Evolutionary conservation across 2,329 filamentous ascomycete genomes (phyloP), one percentile per base, ranked within the genome.

Genomic region (Zalaria sp.): DNA sequence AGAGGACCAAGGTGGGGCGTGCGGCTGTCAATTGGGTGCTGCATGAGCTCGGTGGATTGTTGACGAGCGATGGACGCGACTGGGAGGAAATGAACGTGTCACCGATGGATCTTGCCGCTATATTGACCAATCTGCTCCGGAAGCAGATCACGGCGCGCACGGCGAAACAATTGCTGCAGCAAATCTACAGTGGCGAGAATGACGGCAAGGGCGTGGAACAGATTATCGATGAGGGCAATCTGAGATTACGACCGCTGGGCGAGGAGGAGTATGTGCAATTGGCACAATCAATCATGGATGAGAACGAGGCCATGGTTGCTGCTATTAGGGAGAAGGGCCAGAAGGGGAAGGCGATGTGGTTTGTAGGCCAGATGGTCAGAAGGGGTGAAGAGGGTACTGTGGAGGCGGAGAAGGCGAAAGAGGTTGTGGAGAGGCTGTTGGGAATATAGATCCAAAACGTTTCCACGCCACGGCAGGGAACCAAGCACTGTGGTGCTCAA

Each of bases 331-430:
- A 67, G 37, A 77, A 74, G 52, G 70, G 72, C 0, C 75, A 80
- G 48, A 62, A 65, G 27, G 75, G 76, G n/a, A 83, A 83, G 57
- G 57, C 80, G 5, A 77, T 75, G 51, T 83, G 73, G 65, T 72
- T 83, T 50, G 71, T 83, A 9, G 79, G 79, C 7, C 73, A 80
- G 57, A 80, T 83, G 73, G 77, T 82, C 60, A 65, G 73, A 36
- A 60, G 63, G 46, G 75, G 74, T 27, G 66, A 70, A 27, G 73
- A 75, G 45, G 77, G 77, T 1, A 72, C 72, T 1, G 70, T 82
- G 5, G 75, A 81, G 56, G 72, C 79, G 4, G 64, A 66, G 43
- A 68, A 68, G 51, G 78, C 77, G 6, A 71, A 73, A 54, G 59
- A 62, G 43, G 63, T 73, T 7, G 55, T 82, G 29, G 63, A 64